These are phyloP conservation scores for Peronosclerospora sorghi DNA, from an alignment of 352 stramenopile species.

Conservation along the genomic window DNA sequence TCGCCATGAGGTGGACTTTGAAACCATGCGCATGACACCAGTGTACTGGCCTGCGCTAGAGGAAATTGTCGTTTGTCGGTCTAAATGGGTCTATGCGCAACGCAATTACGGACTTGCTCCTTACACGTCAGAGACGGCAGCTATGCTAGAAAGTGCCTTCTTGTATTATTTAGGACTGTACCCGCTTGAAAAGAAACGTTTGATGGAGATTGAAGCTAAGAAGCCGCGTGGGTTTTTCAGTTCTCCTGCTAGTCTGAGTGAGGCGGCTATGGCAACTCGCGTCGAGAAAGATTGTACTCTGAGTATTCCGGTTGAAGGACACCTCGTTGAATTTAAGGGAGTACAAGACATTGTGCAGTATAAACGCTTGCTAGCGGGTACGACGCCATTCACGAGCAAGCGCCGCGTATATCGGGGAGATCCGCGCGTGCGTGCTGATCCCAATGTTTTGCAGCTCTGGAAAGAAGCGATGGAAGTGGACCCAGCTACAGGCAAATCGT, in stretches of 20 bases:
- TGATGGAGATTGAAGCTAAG: conserved; percentile 35
- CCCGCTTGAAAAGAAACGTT: conserved; percentile 43
- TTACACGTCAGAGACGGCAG: conserved; percentile 47
- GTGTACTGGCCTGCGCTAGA: conserved; percentile 74
- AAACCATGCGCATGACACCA: conserved; percentile 65
- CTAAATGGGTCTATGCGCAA: conserved; percentile 69
- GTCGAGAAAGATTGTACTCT: conserved; percentile 42
- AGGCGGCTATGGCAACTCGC: conserved; percentile 17
- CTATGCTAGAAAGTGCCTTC: conserved; percentile 47
- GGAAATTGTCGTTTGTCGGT: conserved; percentile 54
- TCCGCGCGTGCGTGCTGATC: conserved; percentile 52
- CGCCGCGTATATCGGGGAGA: conserved; percentile 67
- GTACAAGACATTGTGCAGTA: conserved; percentile 76
- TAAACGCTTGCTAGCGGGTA: conserved; percentile 60
- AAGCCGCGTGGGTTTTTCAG: conserved; percentile 42
- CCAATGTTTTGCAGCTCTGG: conserved; percentile 42
- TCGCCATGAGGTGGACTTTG: conserved; percentile 65
- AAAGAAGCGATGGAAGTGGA: conserved; percentile 41
- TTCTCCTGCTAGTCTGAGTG: conserved; percentile 19
- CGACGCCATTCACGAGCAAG: conserved; percentile 73
- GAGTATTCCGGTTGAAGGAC: conserved; percentile 61
- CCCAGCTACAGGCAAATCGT: conserved; percentile 13
- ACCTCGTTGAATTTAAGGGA: conserved; percentile 77
- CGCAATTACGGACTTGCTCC: conserved; percentile 73
- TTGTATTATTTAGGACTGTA: conserved; percentile 69